phyloP scores from a whole-genome alignment of 495 filamentous ascomycete species.

The Hyaloscypha variabilis region DNA sequence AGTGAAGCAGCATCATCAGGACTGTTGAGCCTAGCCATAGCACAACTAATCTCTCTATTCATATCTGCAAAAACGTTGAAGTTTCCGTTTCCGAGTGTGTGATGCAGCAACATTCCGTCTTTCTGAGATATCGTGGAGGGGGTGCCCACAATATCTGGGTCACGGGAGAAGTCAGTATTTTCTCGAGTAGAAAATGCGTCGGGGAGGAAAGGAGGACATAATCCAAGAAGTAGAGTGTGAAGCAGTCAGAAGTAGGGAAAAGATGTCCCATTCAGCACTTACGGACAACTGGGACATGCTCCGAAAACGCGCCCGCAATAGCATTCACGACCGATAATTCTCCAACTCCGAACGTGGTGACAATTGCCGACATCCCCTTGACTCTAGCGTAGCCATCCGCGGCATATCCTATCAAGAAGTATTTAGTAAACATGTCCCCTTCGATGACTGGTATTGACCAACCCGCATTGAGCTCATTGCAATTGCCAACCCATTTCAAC shows the following conservation, averaged over 20 bases:
- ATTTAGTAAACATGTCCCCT: too few species aligned
- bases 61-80: slow-evolving; percentile 85
- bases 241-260: too few species aligned
- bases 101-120: slow-evolving; percentile 76
- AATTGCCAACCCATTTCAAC: slow-evolving; percentile 77
- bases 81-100: slow-evolving; percentile 91
- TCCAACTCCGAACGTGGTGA: slow-evolving; percentile 83
- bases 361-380: slow-evolving; percentile 69
- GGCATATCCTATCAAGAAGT: slow-evolving; percentile 58
- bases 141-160: slow-evolving; percentile 81
- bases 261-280: too few species aligned
- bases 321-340: slow-evolving; percentile 78
- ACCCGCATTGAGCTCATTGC: slow-evolving; percentile 84
- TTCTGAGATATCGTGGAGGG: slow-evolving; percentile 62
- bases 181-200: too few species aligned
- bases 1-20: slow-evolving; percentile 67
- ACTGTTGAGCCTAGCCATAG: slow-evolving; percentile 68
- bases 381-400: slow-evolving; percentile 80
- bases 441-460: not conserved
- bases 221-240: too few species aligned
- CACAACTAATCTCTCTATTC: slow-evolving; percentile 70
- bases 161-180: too few species aligned
- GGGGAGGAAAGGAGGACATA: too few species aligned
- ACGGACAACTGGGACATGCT: slow-evolving; percentile 77
- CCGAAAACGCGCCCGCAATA: slow-evolving; percentile 71